phyloP scores from a whole-genome alignment of 1,284 basidiomycete species.

The Fomitopsis schrenkii region DNA sequence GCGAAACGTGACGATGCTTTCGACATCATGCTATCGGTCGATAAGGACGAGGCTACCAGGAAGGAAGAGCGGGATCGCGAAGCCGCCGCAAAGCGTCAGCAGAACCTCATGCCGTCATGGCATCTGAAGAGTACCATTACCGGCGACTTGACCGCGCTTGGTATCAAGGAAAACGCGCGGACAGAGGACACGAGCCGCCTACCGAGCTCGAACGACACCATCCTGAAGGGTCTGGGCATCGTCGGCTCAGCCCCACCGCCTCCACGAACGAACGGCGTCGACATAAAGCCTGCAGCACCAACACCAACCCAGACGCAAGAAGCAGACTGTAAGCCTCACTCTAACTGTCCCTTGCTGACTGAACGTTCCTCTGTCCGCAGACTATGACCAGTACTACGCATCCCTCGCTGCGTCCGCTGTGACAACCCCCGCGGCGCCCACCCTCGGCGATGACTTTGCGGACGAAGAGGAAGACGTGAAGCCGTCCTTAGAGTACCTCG shows the following conservation, averaged over 20 bases:
- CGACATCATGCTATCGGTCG: slow-evolving; percentile 76
- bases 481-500: slow-evolving; percentile 57
- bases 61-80: slow-evolving; percentile 64
- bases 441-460: slow-evolving; percentile 33
- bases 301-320: slow-evolving; percentile 41
- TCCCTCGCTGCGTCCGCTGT: slow-evolving; percentile 61
- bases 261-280: slow-evolving; percentile 36
- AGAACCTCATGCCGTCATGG: slow-evolving; percentile 93
- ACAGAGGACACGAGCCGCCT: slow-evolving; percentile 31
- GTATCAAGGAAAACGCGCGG: slow-evolving; percentile 62
- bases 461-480: slow-evolving; percentile 70
- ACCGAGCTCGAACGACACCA: slow-evolving; percentile 59
- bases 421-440: slow-evolving; percentile 46
- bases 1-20: slow-evolving; percentile 68
- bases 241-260: slow-evolving; percentile 24
- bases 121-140: slow-evolving; percentile 93
- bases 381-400: slow-evolving; percentile 78
- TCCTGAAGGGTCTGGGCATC: slow-evolving; percentile 59
- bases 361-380: slow-evolving; percentile 30
- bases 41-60: slow-evolving; percentile 73
- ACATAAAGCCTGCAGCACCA: slow-evolving; percentile 54
- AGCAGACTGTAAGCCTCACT: slow-evolving; percentile 46
- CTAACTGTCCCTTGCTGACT: not conserved
- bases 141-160: slow-evolving; percentile 85
- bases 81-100: slow-evolving; percentile 76